These are phyloP conservation scores for Cordyceps tenuipes DNA, from an alignment of 2,329 filamentous ascomycete species.

Conservation along the genomic window DNA sequence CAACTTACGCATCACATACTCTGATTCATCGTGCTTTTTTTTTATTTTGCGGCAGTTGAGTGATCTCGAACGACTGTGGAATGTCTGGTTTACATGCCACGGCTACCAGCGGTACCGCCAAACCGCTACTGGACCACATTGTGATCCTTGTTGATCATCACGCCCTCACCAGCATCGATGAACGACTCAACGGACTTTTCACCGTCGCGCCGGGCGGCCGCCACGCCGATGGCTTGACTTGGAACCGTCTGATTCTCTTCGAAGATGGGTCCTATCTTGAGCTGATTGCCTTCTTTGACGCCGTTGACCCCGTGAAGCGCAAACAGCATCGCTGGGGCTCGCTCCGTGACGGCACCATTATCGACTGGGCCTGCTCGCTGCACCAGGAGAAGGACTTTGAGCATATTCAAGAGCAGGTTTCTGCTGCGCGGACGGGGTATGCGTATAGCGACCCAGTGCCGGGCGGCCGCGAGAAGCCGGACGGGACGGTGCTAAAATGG, in stretches of 20 bases:
- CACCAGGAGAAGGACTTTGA: conserved; percentile 27
- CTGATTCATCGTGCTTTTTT: not conserved
- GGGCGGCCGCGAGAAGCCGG: conserved; percentile 46
- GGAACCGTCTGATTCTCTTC: conserved; percentile 55
- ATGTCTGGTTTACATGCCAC: not conserved
- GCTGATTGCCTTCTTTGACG: conserved; percentile 52
- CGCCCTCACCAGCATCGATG: conserved; percentile 37
- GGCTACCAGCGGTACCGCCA: not conserved
- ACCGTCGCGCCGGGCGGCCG: conserved; percentile 50
- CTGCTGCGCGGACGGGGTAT: conserved; percentile 24
- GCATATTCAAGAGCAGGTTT: conserved; percentile 29
- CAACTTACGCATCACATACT: not conserved
- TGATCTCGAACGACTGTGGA: no score
- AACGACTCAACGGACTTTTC: conserved; percentile 45
- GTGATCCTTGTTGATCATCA: conserved; percentile 51
- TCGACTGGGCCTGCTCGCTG: conserved; percentile 54
- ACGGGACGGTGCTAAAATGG: conserved; percentile 52
- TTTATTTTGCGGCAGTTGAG: not conserved
- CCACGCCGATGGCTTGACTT: conserved; percentile 52
- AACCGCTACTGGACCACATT: conserved; percentile 48
- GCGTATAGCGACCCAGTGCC: conserved; percentile 39
- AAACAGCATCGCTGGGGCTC: conserved; percentile 50
- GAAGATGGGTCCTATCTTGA: conserved; percentile 59
- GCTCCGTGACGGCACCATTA: conserved; percentile 37
- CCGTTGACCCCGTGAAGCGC: conserved; percentile 29